Base-by-base conservation (phyloP, 352 stramenopile genomes). In the Phytophthora lateralis region DNA sequence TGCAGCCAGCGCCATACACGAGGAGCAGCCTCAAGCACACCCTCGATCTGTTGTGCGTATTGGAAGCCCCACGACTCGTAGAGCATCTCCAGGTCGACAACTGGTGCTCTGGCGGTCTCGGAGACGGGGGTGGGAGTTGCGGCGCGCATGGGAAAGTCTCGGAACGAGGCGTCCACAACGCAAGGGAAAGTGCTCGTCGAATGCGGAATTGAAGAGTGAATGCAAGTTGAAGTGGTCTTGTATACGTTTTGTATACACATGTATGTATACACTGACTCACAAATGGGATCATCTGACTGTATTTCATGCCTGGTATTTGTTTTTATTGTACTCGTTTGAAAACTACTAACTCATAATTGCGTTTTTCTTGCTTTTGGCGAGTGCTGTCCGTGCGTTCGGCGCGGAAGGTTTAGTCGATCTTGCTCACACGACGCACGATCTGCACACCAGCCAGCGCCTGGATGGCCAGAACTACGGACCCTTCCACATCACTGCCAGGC, bases 271-370 rank as follows among this genome's bases (percentile, higher is more conserved):
- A 8, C 26, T 30, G 4, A 8, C 26, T 30, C 26, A 30, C 26
- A 30, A 29, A 6, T 29, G 26, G 26, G 26, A 29, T 6, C 26
- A 29, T 6, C 3, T 29, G 26, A n/a, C 26, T 29, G 26, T 29
- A 6, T 42, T 55, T 53, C 55, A 29, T 60, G 27, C 39, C 46
- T 64, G 34, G 41, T 56, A 56, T 60, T 57, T 61, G n/a, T n/a
- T 47, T 68, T 75, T 72, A 75, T 72, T 75, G 63, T 75, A 75
- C 67, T 71, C 61, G 44, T 43, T 73, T 62, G 51, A 63, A n/a
- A n/a, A 73, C 49, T 66, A 62, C 51, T 71, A 71, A 69, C 62
- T 75, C 57, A 72, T 62, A 67, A 47, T 63, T 60, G n/a, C 26
- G 5, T 60, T 45, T 55, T 47, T 64, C 27, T 63, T 60, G 30